Conservation (phyloP, 305 asterid genomes). For the Rubia balearica region DNA sequence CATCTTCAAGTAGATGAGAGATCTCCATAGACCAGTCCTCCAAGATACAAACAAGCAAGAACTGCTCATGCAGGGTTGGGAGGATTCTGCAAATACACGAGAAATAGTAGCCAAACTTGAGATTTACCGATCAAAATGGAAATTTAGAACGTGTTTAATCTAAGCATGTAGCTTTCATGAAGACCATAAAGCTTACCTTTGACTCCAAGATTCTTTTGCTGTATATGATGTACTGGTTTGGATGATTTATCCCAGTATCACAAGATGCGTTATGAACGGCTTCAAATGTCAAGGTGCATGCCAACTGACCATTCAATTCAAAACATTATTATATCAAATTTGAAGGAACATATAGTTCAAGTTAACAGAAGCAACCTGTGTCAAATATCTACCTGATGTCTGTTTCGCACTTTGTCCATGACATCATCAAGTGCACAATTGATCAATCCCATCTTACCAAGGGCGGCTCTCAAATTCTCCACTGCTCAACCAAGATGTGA, state of each 20-base stretch:
- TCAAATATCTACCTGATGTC: constrained; percentile 64
- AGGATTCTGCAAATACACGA: constrained; percentile 34
- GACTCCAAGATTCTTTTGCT: constrained; percentile 61
- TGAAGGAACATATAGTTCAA: constrained; percentile 9
- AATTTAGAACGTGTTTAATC: background rate
- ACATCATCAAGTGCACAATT: constrained; percentile 64
- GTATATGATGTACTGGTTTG: constrained; percentile 77
- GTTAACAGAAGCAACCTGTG: constrained; percentile 10
- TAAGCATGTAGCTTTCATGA: background rate
- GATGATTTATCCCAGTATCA: constrained; percentile 92
- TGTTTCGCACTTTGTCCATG: constrained; percentile 68
- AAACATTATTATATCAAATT: background rate
- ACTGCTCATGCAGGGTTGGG: constrained; percentile 33
- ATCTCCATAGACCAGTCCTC: constrained; percentile 62
- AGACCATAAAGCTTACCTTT: constrained; percentile 30
- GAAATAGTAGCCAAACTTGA: constrained; percentile 8
- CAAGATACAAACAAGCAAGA: constrained; percentile 12
- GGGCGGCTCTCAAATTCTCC: constrained; percentile 89
- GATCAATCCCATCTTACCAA: constrained; percentile 71
- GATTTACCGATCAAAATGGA: constrained; percentile 7
- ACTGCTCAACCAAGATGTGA: constrained; percentile 45
- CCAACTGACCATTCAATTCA: constrained; percentile 47
- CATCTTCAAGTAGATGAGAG: constrained; percentile 60
- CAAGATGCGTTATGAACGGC: constrained; percentile 76
- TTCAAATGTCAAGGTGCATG: constrained; percentile 96